Conservation (phyloP, 768 basidiomycete genomes). For the Tulasnella sp. region DNA sequence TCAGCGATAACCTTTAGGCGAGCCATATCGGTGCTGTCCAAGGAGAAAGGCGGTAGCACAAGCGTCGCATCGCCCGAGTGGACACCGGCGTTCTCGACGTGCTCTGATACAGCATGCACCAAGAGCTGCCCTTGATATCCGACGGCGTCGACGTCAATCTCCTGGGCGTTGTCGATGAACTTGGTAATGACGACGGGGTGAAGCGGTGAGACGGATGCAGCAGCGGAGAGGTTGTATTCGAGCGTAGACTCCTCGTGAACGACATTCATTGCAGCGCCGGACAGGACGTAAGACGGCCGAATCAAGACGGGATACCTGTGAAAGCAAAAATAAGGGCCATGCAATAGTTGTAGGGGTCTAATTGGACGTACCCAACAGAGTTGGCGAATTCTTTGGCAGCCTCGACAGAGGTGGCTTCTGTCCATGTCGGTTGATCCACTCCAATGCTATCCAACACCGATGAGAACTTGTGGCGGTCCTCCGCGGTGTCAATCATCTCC, state of each 20-base stretch:
- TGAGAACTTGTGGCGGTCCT: slow-evolving; percentile 99
- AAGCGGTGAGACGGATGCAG: slow-evolving; percentile 88
- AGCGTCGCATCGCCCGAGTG: slow-evolving; percentile 98
- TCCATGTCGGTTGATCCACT: slow-evolving; percentile 96
- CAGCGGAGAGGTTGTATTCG: slow-evolving; percentile 91
- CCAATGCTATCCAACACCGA: slow-evolving; percentile 88
- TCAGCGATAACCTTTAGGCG: slow-evolving; percentile 88
- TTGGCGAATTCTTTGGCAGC: slow-evolving; percentile 86
- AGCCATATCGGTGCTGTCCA: slow-evolving; percentile 61
- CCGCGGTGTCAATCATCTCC: slow-evolving; percentile 87
- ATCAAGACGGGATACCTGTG: slow-evolving; percentile 90
- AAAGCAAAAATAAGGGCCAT: background rate
- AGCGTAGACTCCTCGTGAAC: slow-evolving; percentile 84
- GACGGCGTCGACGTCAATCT: slow-evolving; percentile 96
- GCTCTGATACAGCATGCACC: slow-evolving; percentile 93
- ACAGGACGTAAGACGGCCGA: slow-evolving; percentile 95
- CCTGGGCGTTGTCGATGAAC: slow-evolving; percentile 96
- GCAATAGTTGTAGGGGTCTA: too few relatives aligned
- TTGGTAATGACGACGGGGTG: slow-evolving; percentile 98
- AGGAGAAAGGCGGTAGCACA: slow-evolving; percentile 87
- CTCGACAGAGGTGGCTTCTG: slow-evolving; percentile 77
- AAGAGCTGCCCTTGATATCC: slow-evolving; percentile 86
- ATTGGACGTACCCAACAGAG: slow-evolving; percentile 64
- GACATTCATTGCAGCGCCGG: slow-evolving; percentile 99
- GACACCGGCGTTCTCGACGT: slow-evolving; percentile 97